Conservation (phyloP, 2,329 filamentous ascomycete genomes). For the Davidsoniella australis region DNA sequence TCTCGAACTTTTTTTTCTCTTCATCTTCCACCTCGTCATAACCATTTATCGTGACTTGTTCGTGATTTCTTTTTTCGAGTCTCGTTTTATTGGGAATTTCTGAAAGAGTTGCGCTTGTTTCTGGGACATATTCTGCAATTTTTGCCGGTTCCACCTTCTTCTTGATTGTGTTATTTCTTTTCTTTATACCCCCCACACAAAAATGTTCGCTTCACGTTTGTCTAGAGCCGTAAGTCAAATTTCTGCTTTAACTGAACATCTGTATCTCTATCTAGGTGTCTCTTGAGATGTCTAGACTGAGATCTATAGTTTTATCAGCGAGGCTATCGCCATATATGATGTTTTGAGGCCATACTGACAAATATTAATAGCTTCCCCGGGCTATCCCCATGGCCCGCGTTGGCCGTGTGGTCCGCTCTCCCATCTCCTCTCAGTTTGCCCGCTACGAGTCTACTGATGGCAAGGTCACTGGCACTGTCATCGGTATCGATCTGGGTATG, state of each 20-base stretch:
- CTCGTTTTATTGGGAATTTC: neutral
- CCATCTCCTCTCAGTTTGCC: constrained; percentile 56
- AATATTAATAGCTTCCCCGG: constrained; percentile 50
- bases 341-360: neutral
- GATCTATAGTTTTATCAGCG: neutral
- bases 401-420: constrained; percentile 48
- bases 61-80: constrained; percentile 16
- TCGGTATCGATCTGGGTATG: constrained; percentile 92
- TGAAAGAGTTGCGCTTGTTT: constrained; percentile 7
- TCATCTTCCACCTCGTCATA: constrained; percentile 13
- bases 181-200: constrained; percentile 27
- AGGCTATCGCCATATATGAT: constrained; percentile 11
- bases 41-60: constrained; percentile 17
- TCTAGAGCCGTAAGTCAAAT: constrained; percentile 52
- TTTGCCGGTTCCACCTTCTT: constrained; percentile 14
- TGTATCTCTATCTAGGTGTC: neutral
- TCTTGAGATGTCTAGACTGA: constrained; percentile 8
- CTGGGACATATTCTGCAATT: constrained; percentile 3
- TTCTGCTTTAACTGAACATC: neutral
- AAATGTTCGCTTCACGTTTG: constrained; percentile 56
- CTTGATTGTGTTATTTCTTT: constrained; percentile 20
- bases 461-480: constrained; percentile 90
- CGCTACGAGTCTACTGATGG: constrained; percentile 63
- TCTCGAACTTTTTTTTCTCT: neutral
- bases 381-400: constrained; percentile 48